A percentile compares a stretch with the other conserved stretches of the same genome.
Evolutionary conservation across 2,329 filamentous ascomycete genomes (phyloP).

Genomic region (Drechslerella coelobrocha): DNA sequence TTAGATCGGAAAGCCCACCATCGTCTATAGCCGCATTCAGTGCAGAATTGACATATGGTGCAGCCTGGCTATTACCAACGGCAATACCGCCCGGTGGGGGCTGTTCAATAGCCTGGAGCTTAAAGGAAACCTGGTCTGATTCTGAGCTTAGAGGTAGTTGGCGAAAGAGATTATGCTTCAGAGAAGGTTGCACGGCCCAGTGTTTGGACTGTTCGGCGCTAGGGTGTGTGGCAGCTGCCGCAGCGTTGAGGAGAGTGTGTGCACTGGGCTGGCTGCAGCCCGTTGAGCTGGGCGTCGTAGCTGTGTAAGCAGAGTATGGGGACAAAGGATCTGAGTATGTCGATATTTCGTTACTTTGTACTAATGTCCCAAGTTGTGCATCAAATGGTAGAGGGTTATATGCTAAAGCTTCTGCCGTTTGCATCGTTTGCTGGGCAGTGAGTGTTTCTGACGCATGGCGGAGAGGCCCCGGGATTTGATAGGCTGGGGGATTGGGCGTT

Average conservation of each 20-base stretch:
- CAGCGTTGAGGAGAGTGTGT: background rate
- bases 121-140: background rate
- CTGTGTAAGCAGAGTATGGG: background rate
- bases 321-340: background rate
- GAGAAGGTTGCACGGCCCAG: slow-evolving; percentile 11
- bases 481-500: too few species aligned
- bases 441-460: background rate
- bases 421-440: background rate
- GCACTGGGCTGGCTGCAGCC: background rate
- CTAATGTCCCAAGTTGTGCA: background rate
- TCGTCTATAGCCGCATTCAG: background rate
- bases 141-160: background rate
- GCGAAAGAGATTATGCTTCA: background rate
- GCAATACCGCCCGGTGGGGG: background rate
- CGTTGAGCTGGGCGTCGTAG: background rate
- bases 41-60: background rate
- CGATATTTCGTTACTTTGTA: background rate
- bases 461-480: too few species aligned
- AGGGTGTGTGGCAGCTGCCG: background rate
- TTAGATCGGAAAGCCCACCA: slow-evolving; percentile 15
- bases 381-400: background rate
- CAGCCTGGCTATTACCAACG: background rate
- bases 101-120: background rate
- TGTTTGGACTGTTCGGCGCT: background rate
- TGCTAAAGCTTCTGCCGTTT: background rate